Conservation (phyloP, 2,329 filamentous ascomycete genomes). For the Aspergillus piperis region DNA sequence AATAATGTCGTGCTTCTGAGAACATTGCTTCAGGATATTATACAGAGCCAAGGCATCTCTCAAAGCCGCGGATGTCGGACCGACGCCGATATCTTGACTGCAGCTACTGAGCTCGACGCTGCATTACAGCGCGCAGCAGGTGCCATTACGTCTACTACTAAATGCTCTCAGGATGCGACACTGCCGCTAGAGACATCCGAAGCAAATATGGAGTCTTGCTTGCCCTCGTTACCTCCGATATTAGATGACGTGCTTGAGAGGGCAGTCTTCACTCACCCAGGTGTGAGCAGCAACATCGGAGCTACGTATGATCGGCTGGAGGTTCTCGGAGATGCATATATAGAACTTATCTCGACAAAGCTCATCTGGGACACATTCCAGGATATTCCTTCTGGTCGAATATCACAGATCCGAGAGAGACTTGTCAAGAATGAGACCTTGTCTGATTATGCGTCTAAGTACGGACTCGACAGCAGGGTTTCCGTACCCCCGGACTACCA, state of each 20-base stretch:
- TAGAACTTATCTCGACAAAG: constrained; percentile 73
- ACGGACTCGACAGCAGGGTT: constrained; percentile 68
- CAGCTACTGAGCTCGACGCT: not conserved
- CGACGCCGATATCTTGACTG: not conserved
- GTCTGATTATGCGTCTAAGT: constrained; percentile 66
- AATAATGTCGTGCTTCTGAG: not conserved
- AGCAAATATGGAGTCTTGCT: not conserved
- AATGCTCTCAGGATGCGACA: not conserved
- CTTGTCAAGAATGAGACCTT: constrained; percentile 81
- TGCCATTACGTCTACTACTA: not conserved
- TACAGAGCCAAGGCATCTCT: constrained; percentile 1
- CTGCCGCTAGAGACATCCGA: not conserved
- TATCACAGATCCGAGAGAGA: constrained; percentile 73
- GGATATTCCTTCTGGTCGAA: constrained; percentile 65
- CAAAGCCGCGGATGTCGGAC: too few species aligned
- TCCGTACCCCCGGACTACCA: constrained; percentile 55
- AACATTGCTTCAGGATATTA: not conserved
- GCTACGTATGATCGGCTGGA: constrained; percentile 78
- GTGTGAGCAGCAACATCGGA: constrained; percentile 36
- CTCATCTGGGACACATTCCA: constrained; percentile 75
- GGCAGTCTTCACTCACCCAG: constrained; percentile 68
- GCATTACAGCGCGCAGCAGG: constrained; percentile 1
- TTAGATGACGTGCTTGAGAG: constrained; percentile 60
- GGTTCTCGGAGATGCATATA: constrained; percentile 83
- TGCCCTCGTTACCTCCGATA: constrained; percentile 58